These are phyloP conservation scores for Gaeumannomyces tritici DNA, from an alignment of 2,329 filamentous ascomycete genomes.

Conservation along the genomic window DNA sequence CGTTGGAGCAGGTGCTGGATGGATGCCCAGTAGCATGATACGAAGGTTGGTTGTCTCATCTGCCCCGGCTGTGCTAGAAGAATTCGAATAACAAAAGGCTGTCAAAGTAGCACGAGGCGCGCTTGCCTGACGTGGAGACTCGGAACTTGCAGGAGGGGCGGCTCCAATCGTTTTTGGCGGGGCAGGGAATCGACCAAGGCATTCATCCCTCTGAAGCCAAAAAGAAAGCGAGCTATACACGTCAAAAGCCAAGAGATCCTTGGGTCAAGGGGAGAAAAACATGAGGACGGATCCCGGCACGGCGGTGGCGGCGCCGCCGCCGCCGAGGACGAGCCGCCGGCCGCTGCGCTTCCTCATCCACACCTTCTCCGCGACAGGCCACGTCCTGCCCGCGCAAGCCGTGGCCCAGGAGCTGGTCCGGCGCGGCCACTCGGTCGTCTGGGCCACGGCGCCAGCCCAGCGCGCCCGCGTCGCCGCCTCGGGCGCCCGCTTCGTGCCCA, in stretches of 20 bases:
- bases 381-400: constrained; percentile 28
- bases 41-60: constrained; percentile 10
- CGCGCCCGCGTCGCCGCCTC: constrained; percentile 21
- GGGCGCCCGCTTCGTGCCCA: constrained; percentile 23
- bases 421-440: constrained; percentile 26
- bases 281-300: not conserved
- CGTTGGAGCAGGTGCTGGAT: too few species aligned
- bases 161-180: too few species aligned
- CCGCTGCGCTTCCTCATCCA: constrained; percentile 19
- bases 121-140: too few species aligned
- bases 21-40: too few species aligned
- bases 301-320: too few species aligned
- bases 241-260: too few species aligned
- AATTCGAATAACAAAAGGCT: constrained; percentile 21
- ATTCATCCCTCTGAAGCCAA: constrained; percentile 14
- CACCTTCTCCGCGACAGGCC: constrained; percentile 28
- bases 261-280: not conserved
- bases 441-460: constrained; percentile 25
- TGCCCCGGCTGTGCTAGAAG: not conserved
- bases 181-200: too few species aligned
- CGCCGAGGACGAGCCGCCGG: not conserved
- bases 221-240: too few species aligned
- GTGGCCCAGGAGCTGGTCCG: constrained; percentile 25
- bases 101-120: too few species aligned
- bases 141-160: too few species aligned